These are phyloP conservation scores for Monilinia laxa DNA, from an alignment of 2,329 filamentous ascomycete genomes.

Conservation along the genomic window DNA sequence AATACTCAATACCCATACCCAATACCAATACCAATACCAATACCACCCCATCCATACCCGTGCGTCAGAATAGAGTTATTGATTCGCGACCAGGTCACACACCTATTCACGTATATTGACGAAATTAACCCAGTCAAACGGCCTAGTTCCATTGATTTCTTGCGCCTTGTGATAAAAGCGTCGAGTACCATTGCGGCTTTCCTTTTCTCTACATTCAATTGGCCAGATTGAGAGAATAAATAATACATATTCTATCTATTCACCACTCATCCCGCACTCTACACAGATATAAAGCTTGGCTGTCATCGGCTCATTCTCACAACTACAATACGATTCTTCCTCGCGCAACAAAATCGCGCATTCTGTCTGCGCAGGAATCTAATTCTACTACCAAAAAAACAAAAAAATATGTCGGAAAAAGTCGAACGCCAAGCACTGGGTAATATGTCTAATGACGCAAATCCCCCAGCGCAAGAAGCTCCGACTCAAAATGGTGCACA, in stretches of 20 bases:
- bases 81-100: neutral
- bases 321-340: neutral
- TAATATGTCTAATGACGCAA: conserved; percentile 6
- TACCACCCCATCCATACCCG: neutral
- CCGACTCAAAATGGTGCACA: neutral
- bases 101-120: neutral
- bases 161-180: neutral
- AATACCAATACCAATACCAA: neutral
- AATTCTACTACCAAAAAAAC: neutral
- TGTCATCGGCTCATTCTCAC: conserved; percentile 1
- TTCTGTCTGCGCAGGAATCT: neutral
- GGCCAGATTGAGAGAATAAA: neutral
- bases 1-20: too few relatives aligned
- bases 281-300: neutral
- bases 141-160: conserved; percentile 4
- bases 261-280: neutral
- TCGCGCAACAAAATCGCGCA: neutral
- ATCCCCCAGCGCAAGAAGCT: neutral
- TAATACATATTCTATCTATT: neutral
- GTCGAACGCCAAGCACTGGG: conserved; percentile 10
- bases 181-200: neutral
- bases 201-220: neutral
- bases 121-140: conserved; percentile 11
- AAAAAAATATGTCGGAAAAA: conserved; percentile 17
- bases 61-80: neutral